Conservation (phyloP, 2,329 filamentous ascomycete species). For the Talaromyces sp. region DNA sequence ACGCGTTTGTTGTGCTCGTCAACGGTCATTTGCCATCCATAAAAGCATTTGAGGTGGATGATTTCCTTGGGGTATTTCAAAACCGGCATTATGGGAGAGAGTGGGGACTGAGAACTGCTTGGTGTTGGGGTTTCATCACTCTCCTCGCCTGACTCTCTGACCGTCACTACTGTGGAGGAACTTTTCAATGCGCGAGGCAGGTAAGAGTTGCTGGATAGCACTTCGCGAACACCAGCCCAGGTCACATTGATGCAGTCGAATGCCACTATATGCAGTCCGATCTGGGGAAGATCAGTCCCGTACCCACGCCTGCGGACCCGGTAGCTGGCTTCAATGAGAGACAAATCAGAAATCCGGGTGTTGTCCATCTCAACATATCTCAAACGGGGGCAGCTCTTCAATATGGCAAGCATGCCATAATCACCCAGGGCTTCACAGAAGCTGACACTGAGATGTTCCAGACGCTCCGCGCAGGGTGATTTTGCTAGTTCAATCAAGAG, state of each 20-base stretch:
- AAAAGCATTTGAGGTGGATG: constrained; percentile 87
- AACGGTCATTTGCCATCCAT: constrained; percentile 90
- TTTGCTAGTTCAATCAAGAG: constrained; percentile 71
- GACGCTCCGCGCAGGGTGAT: constrained; percentile 64
- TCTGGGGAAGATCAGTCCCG: constrained; percentile 44
- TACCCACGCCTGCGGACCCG: constrained; percentile 66
- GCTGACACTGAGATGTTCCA: constrained; percentile 81
- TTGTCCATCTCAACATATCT: constrained; percentile 83
- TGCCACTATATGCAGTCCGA: constrained; percentile 71
- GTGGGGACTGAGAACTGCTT: constrained; percentile 3
- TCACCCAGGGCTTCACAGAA: constrained; percentile 87
- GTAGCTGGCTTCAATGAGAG: constrained; percentile 77
- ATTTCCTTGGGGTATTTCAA: constrained; percentile 65
- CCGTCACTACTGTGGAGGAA: constrained; percentile 26
- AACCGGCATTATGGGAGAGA: not conserved
- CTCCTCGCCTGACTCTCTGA: constrained; percentile 24
- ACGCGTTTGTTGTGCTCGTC: constrained; percentile 90
- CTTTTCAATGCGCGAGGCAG: constrained; percentile 50
- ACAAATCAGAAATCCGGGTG: constrained; percentile 81
- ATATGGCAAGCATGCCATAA: constrained; percentile 72
- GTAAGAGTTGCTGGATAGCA: constrained; percentile 79
- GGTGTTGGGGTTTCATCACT: constrained; percentile 18
- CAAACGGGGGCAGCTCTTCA: constrained; percentile 69
- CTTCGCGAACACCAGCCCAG: constrained; percentile 84
- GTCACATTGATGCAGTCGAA: constrained; percentile 92